phyloP scores from a whole-genome alignment of 177 flowering plant species.

The Vitis hybrid region DNA sequence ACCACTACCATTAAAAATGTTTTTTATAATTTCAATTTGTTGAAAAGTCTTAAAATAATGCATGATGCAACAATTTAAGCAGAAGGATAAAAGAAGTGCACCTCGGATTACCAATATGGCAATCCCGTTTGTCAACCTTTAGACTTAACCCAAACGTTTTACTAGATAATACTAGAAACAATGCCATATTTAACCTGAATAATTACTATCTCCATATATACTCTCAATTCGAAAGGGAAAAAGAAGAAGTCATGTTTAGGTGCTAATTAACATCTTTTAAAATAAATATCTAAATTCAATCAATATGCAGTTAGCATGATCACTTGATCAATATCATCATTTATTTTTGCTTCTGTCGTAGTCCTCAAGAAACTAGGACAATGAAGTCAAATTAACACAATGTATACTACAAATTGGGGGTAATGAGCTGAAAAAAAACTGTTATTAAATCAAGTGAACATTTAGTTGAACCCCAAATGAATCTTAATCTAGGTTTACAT shows the following conservation, averaged over 20 bases:
- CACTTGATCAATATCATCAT: too few species aligned
- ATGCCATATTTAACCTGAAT: neutral
- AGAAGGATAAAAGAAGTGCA: constrained; percentile 12
- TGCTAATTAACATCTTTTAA: too few species aligned
- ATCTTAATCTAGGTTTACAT: neutral
- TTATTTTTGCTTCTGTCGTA: too few species aligned
- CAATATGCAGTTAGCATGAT: too few species aligned
- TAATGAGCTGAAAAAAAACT: neutral
- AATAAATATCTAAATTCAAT: too few species aligned
- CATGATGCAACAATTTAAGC: neutral
- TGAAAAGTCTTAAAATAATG: neutral
- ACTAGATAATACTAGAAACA: constrained; percentile 47
- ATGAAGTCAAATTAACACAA: too few species aligned
- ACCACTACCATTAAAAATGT: neutral
- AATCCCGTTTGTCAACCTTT: constrained; percentile 34
- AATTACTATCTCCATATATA: neutral
- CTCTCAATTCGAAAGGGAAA: neutral
- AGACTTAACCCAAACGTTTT: constrained; percentile 28
- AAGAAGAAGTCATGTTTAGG: neutral
- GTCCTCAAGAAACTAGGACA: neutral
- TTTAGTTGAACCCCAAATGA: neutral
- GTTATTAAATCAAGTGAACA: neutral
- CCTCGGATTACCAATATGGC: constrained; percentile 35
- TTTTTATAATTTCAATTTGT: neutral
- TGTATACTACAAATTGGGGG: neutral